These are phyloP conservation scores for Amanita rubescens DNA, from an alignment of 768 basidiomycete species.

Conservation along the genomic window DNA sequence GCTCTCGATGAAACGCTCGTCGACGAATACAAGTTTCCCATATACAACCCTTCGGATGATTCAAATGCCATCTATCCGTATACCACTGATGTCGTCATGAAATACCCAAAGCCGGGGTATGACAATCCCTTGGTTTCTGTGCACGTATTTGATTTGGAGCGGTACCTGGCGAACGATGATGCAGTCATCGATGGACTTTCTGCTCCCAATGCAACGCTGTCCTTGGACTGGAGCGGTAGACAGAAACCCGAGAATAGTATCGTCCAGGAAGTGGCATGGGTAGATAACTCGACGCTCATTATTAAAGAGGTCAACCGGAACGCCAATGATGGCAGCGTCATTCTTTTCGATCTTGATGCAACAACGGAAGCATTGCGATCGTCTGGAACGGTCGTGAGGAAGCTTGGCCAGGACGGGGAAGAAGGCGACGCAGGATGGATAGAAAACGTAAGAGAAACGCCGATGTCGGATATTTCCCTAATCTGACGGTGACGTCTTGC, in stretches of 20 bases:
- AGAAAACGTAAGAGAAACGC: conserved; percentile 52
- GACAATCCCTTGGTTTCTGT: conserved; percentile 81
- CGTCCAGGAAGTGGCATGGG: conserved; percentile 82
- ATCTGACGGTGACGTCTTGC: neutral
- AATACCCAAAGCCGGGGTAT: conserved; percentile 88
- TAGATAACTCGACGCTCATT: conserved; percentile 64
- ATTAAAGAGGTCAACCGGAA: conserved; percentile 85
- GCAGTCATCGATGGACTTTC: conserved; percentile 17
- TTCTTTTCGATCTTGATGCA: conserved; percentile 57
- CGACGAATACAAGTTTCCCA: conserved; percentile 77
- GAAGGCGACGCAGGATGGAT: conserved; percentile 95
- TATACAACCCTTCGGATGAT: conserved; percentile 83
- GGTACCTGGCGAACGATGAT: conserved; percentile 34
- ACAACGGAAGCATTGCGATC: conserved; percentile 20
- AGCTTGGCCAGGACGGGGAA: conserved; percentile 75
- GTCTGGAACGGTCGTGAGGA: conserved; percentile 57
- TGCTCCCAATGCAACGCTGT: conserved; percentile 38
- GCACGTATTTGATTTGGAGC: conserved; percentile 72
- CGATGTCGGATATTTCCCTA: neutral
- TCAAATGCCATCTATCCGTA: conserved; percentile 72
- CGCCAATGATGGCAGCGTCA: conserved; percentile 72
- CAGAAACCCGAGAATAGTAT: conserved; percentile 57
- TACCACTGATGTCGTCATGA: conserved; percentile 60
- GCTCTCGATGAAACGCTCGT: conserved; percentile 85
- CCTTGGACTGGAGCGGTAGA: conserved; percentile 60